A percentile compares a stretch with the other conserved stretches of the same genome.
Conservation (phyloP, 2,329 filamentous ascomycete genomes). For the Fusarium sp. region DNA sequence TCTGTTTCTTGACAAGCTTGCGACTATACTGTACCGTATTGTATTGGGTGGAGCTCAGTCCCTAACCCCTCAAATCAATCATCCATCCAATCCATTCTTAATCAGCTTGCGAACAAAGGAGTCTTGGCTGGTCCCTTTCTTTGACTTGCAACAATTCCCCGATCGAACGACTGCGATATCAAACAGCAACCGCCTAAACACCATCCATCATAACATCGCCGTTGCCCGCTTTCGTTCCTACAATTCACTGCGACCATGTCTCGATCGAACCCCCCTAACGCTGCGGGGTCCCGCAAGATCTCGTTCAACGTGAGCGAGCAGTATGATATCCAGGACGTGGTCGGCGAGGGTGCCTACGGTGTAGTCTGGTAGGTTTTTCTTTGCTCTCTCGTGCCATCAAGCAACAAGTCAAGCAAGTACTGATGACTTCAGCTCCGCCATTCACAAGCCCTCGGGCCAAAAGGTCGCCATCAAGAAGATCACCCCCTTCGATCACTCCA, state of each 20-base stretch:
- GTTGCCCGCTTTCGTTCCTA: conserved; percentile 1
- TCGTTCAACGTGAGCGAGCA: conserved; percentile 99
- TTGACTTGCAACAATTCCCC: conserved; percentile 30
- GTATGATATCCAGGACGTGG: conserved; percentile 99
- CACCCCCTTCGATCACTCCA: conserved; percentile 97
- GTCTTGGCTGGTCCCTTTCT: conserved; percentile 37
- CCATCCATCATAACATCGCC: conserved; percentile 6
- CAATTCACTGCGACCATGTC: conserved; percentile 53
- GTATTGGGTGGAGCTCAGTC: conserved; percentile 34
- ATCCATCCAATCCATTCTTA: conserved; percentile 21
- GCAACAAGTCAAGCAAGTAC: not conserved
- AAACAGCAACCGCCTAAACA: conserved; percentile 4
- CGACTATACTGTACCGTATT: conserved; percentile 16
- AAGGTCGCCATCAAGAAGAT: conserved; percentile 99
- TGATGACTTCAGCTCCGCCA: conserved; percentile 74
- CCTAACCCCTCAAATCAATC: conserved; percentile 30
- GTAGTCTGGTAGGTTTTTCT: conserved; percentile 83
- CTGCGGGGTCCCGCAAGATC: conserved; percentile 84
- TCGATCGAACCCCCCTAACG: conserved; percentile 64
- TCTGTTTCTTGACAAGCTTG: conserved; percentile 21
- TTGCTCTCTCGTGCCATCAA: not conserved
- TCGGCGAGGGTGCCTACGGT: conserved; percentile 97
- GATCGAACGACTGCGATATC: conserved; percentile 23
- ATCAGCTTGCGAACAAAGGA: conserved; percentile 41
- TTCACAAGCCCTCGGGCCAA: conserved; percentile 97